These are phyloP conservation scores for Coemansia sp. DNA, from an alignment of 192 early-diverging fungal genomes.

Conservation along the genomic window DNA sequence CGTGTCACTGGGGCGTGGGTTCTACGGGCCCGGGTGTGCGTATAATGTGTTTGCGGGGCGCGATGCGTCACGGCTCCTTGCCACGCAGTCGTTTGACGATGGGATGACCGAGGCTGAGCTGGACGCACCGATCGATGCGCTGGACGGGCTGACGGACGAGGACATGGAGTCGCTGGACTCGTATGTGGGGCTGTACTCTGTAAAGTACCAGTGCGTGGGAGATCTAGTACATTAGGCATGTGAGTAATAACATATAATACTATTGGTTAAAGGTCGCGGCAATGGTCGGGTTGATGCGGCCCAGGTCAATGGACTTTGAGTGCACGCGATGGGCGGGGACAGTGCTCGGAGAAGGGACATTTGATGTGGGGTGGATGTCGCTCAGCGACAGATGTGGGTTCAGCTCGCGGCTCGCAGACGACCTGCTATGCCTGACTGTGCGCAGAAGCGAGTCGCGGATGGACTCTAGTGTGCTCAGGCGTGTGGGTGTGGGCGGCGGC, in stretches of 20 bases:
- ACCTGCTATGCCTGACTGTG: not conserved
- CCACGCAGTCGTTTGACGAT: conserved; percentile 86
- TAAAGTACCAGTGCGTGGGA: conserved; percentile 78
- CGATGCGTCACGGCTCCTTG: conserved; percentile 88
- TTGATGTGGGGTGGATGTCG: not conserved
- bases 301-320: conserved; percentile 19
- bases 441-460: conserved; percentile 7
- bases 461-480: too few relatives aligned
- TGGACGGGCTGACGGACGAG: conserved; percentile 71
- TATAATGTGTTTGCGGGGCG: conserved; percentile 95
- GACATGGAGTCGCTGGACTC: conserved; percentile 72
- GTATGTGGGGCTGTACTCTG: conserved; percentile 72
- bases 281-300: not conserved
- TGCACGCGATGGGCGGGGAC: conserved; percentile 7
- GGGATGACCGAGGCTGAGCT: conserved; percentile 64
- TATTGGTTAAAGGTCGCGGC: not conserved
- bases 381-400: conserved; percentile 16
- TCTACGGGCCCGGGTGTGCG: conserved; percentile 85
- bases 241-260: too few relatives aligned
- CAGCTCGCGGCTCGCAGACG: too few relatives aligned
- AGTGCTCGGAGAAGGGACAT: not conserved
- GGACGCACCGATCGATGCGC: conserved; percentile 70
- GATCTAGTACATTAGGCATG: conserved; percentile 65
- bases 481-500: too few relatives aligned
- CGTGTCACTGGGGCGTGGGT: conserved; percentile 77